Conservation (phyloP, 495 filamentous ascomycete species). For the Lophiotrema nucula region DNA sequence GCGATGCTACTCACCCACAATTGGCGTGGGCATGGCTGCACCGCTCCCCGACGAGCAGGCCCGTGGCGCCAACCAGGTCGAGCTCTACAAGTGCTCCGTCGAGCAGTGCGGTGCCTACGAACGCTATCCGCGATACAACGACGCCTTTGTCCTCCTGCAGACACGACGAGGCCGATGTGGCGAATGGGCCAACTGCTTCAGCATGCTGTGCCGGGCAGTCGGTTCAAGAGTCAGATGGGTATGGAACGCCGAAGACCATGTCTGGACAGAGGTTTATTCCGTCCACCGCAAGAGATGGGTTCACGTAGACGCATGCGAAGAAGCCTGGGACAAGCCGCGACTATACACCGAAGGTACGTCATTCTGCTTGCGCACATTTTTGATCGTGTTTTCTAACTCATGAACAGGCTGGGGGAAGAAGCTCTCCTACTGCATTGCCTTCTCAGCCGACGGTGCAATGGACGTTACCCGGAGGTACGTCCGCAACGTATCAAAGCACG, state of each 20-base stretch:
- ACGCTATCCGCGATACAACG: conserved; percentile 90
- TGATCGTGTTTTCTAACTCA: neutral
- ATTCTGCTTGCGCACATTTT: neutral
- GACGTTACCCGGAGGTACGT: conserved; percentile 97
- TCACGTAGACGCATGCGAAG: conserved; percentile 95
- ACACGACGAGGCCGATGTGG: conserved; percentile 80
- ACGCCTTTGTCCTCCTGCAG: conserved; percentile 90
- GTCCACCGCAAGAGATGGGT: conserved; percentile 92
- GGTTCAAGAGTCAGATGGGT: conserved; percentile 93
- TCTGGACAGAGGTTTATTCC: conserved; percentile 97
- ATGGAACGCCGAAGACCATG: conserved; percentile 96
- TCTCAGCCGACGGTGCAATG: conserved; percentile 89
- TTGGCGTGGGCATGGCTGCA: conserved; percentile 73
- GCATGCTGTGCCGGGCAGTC: conserved; percentile 93
- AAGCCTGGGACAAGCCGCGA: conserved; percentile 89
- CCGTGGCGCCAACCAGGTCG: conserved; percentile 79
- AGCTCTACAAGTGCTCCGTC: conserved; percentile 82
- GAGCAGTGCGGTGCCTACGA: conserved; percentile 70
- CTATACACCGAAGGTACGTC: conserved; percentile 82
- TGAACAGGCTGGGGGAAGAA: conserved; percentile 79
- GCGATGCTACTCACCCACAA: conserved; percentile 76
- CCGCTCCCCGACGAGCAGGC: conserved; percentile 87
- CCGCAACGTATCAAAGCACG: conserved; percentile 71
- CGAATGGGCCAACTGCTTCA: conserved; percentile 99
- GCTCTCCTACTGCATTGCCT: conserved; percentile 94